Conservation (phyloP, 768 basidiomycete species). For the Tephrocybe sp. region DNA sequence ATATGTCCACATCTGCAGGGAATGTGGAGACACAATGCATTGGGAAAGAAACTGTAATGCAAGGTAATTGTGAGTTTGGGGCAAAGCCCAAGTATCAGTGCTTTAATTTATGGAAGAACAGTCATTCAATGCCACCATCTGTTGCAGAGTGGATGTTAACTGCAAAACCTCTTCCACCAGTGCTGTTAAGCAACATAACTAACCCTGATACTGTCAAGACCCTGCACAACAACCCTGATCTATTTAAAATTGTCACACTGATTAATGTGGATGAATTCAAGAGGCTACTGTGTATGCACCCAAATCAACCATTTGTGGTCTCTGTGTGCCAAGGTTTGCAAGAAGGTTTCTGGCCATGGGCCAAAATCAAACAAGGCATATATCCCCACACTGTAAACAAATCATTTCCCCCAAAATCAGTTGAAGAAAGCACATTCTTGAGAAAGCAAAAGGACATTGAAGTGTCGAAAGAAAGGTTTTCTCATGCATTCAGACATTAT, state of each 20-base stretch:
- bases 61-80: no score
- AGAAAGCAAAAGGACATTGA: background rate
- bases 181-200: no score
- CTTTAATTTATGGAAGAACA: no score
- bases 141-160: no score
- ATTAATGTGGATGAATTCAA: slow-evolving; percentile 17
- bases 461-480: background rate
- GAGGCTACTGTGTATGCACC: slow-evolving; percentile 5
- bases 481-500: background rate
- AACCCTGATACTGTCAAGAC: no score
- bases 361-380: slow-evolving; percentile 13
- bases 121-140: no score
- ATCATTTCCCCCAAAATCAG: background rate
- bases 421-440: background rate
- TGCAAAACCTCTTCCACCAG: no score
- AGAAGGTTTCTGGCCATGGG: slow-evolving; percentile 46
- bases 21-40: no score
- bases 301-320: slow-evolving; percentile 29
- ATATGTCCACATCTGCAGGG: no score
- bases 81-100: no score
- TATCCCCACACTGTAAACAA: slow-evolving; percentile 19
- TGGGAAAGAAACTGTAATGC: no score
- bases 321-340: slow-evolving; percentile 29
- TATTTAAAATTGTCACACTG: slow-evolving; percentile 38
- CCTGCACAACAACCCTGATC: slow-evolving; percentile 17